A percentile compares a stretch with the other conserved stretches of the same genome.
Evolutionary conservation across 805 yeast genomes (phyloP).

Genomic region (Wickerhamiella nectarea): DNA sequence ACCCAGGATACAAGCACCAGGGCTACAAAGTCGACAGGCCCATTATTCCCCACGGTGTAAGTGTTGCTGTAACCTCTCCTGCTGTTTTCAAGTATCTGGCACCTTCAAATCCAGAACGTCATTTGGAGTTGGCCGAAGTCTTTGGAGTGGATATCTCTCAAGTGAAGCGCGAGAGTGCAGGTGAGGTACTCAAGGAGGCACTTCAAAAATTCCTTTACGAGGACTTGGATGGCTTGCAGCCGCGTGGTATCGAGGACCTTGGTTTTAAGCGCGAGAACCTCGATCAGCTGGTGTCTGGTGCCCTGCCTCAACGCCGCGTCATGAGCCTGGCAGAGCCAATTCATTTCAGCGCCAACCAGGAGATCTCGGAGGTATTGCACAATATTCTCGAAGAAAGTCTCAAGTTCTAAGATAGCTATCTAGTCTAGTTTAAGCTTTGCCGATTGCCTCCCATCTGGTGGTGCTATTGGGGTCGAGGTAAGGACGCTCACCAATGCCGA

Average conservation of each 20-base stretch:
- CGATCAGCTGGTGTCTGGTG: slow-evolving; percentile 28
- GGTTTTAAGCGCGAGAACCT: slow-evolving; percentile 26
- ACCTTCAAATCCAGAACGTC: slow-evolving; percentile 29
- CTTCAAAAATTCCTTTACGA: slow-evolving; percentile 24
- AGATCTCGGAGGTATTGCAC: slow-evolving; percentile 8
- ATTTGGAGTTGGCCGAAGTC: slow-evolving; percentile 26
- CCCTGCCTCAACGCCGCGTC: slow-evolving; percentile 30
- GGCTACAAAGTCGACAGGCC: slow-evolving; percentile 30
- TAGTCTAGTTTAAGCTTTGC: background rate
- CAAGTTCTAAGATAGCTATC: background rate
- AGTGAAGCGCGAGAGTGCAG: slow-evolving; percentile 28
- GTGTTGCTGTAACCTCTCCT: slow-evolving; percentile 35
- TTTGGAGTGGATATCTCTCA: slow-evolving; percentile 28
- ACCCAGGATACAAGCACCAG: slow-evolving; percentile 26
- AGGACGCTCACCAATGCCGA: slow-evolving; percentile 23
- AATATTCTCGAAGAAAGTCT: slow-evolving; percentile 11
- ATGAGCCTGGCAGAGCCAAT: slow-evolving; percentile 21
- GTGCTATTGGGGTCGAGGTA: slow-evolving; percentile 22
- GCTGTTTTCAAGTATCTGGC: slow-evolving; percentile 31
- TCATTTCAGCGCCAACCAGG: slow-evolving; percentile 10
- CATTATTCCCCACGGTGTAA: slow-evolving; percentile 34
- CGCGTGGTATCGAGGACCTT: slow-evolving; percentile 26
- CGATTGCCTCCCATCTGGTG: slow-evolving; percentile 15
- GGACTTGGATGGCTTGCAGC: slow-evolving; percentile 27
- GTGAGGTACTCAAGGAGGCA: slow-evolving; percentile 28